Conservation (phyloP, 371 early-diverging fungal genomes). For the Mucor mucedo region DNA sequence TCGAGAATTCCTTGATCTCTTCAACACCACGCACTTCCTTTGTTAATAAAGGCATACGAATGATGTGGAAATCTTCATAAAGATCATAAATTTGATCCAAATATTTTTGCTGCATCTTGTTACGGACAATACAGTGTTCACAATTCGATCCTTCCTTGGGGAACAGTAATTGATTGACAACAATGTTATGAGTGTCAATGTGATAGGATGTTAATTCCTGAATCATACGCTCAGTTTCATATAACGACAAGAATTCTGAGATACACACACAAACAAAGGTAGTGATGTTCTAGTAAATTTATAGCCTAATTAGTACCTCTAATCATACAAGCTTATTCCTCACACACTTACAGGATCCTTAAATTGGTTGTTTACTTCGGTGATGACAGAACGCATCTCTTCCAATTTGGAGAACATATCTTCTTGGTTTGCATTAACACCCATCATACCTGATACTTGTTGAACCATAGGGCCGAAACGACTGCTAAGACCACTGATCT, state of each 20-base stretch:
- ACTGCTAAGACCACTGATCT: slow-evolving; percentile 90
- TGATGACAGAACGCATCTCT: slow-evolving; percentile 91
- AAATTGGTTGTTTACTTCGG: slow-evolving; percentile 97
- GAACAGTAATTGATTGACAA: slow-evolving; percentile 97
- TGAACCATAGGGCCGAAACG: slow-evolving; percentile 95
- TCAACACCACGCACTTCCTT: slow-evolving; percentile 96
- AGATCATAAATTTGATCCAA: slow-evolving; percentile 96
- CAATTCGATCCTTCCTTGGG: slow-evolving; percentile 92
- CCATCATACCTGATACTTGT: slow-evolving; percentile 96
- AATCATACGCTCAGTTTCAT: slow-evolving; percentile 99
- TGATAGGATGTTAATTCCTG: slow-evolving; percentile 96
- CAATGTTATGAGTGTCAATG: slow-evolving; percentile 98
- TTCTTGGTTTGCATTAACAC: slow-evolving; percentile 85
- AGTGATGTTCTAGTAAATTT: slow-evolving; percentile 76
- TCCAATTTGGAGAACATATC: slow-evolving; percentile 95
- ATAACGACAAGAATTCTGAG: slow-evolving; percentile 97
- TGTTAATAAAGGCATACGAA: slow-evolving; percentile 92
- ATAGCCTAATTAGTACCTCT: neutral
- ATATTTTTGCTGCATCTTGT: slow-evolving; percentile 98
- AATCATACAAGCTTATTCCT: neutral
- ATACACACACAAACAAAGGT: slow-evolving; percentile 99
- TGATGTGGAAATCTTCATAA: slow-evolving; percentile 96
- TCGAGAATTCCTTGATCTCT: slow-evolving; percentile 88
- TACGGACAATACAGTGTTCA: slow-evolving; percentile 93
- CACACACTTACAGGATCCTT: slow-evolving; percentile 81